Evolutionary conservation across 768 basidiomycete species (phyloP).

Genomic region (Panaeolus papilionaceus): DNA sequence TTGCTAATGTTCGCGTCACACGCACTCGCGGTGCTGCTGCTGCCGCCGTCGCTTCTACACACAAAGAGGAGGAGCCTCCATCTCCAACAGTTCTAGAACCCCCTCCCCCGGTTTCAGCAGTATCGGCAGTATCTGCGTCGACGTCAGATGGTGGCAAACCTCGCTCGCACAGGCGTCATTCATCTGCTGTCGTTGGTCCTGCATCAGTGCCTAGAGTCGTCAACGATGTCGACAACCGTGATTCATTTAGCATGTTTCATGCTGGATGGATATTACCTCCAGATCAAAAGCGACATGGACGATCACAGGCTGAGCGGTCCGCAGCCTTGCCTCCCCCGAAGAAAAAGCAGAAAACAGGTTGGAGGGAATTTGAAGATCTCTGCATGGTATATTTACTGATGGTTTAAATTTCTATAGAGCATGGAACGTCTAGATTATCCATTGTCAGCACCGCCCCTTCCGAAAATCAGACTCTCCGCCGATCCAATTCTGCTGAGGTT

Average conservation of each 20-base stretch:
- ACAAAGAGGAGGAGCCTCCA: constrained; percentile 17
- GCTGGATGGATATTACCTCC: constrained; percentile 87
- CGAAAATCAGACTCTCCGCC: constrained; percentile 46
- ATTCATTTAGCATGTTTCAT: constrained; percentile 84
- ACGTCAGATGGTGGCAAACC: constrained; percentile 6
- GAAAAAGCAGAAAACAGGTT: constrained; percentile 59
- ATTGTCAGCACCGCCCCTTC: constrained; percentile 52
- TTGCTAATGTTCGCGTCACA: constrained; percentile 55
- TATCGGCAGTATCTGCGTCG: background rate
- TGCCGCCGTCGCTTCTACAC: constrained; percentile 46
- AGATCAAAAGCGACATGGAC: constrained; percentile 70
- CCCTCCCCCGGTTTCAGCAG: background rate
- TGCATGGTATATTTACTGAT: constrained; percentile 15
- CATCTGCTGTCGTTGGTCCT: constrained; percentile 28
- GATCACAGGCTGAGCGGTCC: constrained; percentile 47
- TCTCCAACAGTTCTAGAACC: background rate
- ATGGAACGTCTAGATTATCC: constrained; percentile 50
- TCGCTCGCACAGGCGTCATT: constrained; percentile 35
- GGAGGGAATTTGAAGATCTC: constrained; percentile 17
- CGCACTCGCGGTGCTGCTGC: constrained; percentile 53
- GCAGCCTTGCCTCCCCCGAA: constrained; percentile 55
- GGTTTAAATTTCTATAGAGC: constrained; percentile 34
- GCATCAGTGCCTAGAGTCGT: constrained; percentile 61
- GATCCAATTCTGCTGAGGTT: constrained; percentile 29
- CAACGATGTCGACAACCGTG: constrained; percentile 71